Percentiles rank a stretch among this genome's conserved stretches.
Conservation (phyloP, 495 filamentous ascomycete species). For the Xylaria curta region DNA sequence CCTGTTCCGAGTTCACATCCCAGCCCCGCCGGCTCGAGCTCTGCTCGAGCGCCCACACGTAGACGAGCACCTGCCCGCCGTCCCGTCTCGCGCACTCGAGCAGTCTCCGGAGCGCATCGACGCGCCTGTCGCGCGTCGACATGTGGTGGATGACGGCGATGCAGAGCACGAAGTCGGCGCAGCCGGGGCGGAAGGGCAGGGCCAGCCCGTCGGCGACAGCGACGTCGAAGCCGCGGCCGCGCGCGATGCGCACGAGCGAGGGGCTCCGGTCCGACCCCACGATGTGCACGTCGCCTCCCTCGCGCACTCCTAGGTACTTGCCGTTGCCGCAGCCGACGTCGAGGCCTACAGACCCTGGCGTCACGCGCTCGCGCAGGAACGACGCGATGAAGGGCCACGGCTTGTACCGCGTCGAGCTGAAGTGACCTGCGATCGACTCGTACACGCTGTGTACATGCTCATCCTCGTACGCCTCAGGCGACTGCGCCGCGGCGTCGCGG, state of each 20-base stretch:
- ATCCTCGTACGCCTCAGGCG: constrained; percentile 68
- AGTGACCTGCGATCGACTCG: constrained; percentile 91
- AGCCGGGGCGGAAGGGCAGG: constrained; percentile 67
- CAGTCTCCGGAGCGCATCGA: constrained; percentile 74
- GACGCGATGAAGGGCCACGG: constrained; percentile 91
- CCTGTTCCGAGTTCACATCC: constrained; percentile 81
- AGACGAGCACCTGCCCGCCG: constrained; percentile 75
- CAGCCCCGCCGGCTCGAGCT: constrained; percentile 87
- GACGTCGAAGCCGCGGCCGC: constrained; percentile 61
- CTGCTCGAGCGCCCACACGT: constrained; percentile 98
- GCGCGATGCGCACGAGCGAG: constrained; percentile 77
- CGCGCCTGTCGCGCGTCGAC: constrained; percentile 77
- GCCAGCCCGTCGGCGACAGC: constrained; percentile 74
- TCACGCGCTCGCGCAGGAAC: constrained; percentile 69
- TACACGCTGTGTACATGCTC: constrained; percentile 92
- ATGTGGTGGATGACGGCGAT: constrained; percentile 96
- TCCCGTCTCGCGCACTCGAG: constrained; percentile 65
- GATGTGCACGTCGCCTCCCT: constrained; percentile 81
- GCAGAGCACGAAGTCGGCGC: constrained; percentile 92
- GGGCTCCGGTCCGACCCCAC: constrained; percentile 86
- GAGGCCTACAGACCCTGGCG: constrained; percentile 79
- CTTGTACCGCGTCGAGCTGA: constrained; percentile 95
- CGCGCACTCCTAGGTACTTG: constrained; percentile 83
- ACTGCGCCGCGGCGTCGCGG: constrained; percentile 40
- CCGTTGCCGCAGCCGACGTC: constrained; percentile 97